A percentile compares a stretch with the other conserved stretches of the same genome.
These are phyloP conservation scores for Orobanche coerulescens DNA, from an alignment of 257 asterid genomes.

Conservation along the genomic window DNA sequence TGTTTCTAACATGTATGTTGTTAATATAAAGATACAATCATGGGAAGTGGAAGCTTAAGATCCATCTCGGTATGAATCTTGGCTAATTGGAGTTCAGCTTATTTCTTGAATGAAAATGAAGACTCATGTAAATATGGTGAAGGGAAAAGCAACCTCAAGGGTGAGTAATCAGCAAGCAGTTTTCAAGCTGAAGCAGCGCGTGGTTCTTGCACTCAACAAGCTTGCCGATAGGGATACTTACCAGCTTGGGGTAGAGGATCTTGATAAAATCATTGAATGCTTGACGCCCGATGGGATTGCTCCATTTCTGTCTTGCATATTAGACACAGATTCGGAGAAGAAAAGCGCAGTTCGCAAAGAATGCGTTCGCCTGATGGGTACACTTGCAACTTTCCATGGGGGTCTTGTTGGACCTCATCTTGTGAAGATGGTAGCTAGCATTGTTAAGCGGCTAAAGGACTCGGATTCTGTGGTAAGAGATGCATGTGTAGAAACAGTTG, in stretches of 20 bases:
- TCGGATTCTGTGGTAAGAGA: slow-evolving; percentile 84
- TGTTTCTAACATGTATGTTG: neutral
- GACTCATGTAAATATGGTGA: slow-evolving; percentile 45
- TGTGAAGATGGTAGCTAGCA: slow-evolving; percentile 67
- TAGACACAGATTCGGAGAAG: slow-evolving; percentile 71
- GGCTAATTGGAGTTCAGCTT: slow-evolving; percentile 18
- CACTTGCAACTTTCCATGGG: slow-evolving; percentile 53
- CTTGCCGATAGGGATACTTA: slow-evolving; percentile 89
- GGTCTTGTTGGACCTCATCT: slow-evolving; percentile 58
- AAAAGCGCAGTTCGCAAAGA: slow-evolving; percentile 87
- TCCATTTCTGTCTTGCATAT: slow-evolving; percentile 70
- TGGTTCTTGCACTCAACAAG: slow-evolving; percentile 69
- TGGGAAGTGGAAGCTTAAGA: slow-evolving; percentile 18
- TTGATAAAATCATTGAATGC: slow-evolving; percentile 60
- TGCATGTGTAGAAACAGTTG: slow-evolving; percentile 71
- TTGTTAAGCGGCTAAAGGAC: slow-evolving; percentile 86
- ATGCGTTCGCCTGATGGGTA: slow-evolving; percentile 79
- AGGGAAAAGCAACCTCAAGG: slow-evolving; percentile 53
- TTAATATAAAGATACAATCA: slow-evolving; percentile 21
- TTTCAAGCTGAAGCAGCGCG: slow-evolving; percentile 79
- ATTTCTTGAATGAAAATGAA: slow-evolving; percentile 31
- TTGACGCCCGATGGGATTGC: slow-evolving; percentile 63
- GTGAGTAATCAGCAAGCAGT: slow-evolving; percentile 53
- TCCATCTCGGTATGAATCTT: slow-evolving; percentile 17
- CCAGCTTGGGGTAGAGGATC: slow-evolving; percentile 80